phyloP scores from a whole-genome alignment of 2,329 filamentous ascomycete species.

The Chrysosporium keratinophilum region DNA sequence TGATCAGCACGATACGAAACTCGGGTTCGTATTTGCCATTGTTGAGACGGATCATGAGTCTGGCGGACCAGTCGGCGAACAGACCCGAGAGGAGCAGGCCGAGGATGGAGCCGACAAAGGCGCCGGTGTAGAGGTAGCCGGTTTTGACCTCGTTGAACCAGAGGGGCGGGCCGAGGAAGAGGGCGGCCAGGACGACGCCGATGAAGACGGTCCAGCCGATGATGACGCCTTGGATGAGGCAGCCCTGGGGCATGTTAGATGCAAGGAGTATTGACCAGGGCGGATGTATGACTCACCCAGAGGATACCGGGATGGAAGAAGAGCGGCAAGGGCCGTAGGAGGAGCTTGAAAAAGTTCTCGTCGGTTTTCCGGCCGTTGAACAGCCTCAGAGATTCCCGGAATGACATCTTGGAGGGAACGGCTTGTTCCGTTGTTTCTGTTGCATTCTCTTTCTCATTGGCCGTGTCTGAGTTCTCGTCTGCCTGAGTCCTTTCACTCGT shows the following conservation, averaged over 20 bases:
- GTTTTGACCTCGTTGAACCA: constrained; percentile 73
- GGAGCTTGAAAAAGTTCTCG: constrained; percentile 57
- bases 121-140: constrained; percentile 77
- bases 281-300: constrained; percentile 48
- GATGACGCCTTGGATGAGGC: constrained; percentile 73
- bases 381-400: constrained; percentile 49
- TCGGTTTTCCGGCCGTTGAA: constrained; percentile 78
- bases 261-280: not conserved
- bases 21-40: constrained; percentile 81
- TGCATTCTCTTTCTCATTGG: constrained; percentile 11
- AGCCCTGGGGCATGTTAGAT: constrained; percentile 32
- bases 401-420: constrained; percentile 45
- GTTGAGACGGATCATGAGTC: constrained; percentile 61
- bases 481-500: constrained; percentile 3
- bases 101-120: constrained; percentile 70
- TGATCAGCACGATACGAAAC: constrained; percentile 71
- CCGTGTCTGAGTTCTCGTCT: not conserved
- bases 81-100: constrained; percentile 68
- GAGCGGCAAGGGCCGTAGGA: constrained; percentile 66
- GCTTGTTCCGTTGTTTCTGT: not conserved
- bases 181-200: constrained; percentile 67
- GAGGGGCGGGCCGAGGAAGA: constrained; percentile 70
- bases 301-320: constrained; percentile 76
- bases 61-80: constrained; percentile 62
- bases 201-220: constrained; percentile 97